Evolutionary conservation across 768 basidiomycete genomes (phyloP), one percentile per base, ranked within the genome.

Genomic region (Kwoniella sp.): DNA sequence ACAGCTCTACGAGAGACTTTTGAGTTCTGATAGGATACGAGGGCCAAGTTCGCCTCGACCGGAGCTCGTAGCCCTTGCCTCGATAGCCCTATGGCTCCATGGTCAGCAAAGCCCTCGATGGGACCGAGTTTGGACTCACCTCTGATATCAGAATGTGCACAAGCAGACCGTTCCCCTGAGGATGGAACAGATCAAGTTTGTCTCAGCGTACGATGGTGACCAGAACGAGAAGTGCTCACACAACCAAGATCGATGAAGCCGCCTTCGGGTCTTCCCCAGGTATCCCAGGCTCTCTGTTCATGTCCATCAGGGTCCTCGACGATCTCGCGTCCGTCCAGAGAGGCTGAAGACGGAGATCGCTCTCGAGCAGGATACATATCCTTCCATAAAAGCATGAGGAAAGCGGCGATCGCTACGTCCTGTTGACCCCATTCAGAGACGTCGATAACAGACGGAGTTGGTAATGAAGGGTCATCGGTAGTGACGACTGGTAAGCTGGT

Each of bases 321-420:
- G 21, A 25, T 22, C 2, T 9, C 17, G 15, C 40, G 6, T 19
- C 66, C 26, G 67, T 49, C 61, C 27, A 26, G 22, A 15, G 17
- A 15, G 22, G 24, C 62, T 2, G 26, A 24, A 10, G 46, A 29
- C 46, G 55, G 15, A 7, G 24, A 12, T 37, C 30, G 22, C 29
- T 9, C 22, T 29, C 19, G 58, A 6, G 49, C 55, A 0, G 80
- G 72, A 72, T 86, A 95, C 15, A 86, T 87, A 36, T 85, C 83
- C 71, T 89, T 91, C 95, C 95, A 97, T 2, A 97, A 81, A 0
- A 95, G 84, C 80, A 97, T 91, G 26, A 98, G 83, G 77, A 90
- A 97, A 1, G 92, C 91, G 1, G 92, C 92, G 47, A 98, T 94
- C 17, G 91, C 91, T 36, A 97, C 91, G 76, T 98, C 95, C 90